Conservation (phyloP, 352 stramenopile genomes). For the Phytopythium litorale region DNA sequence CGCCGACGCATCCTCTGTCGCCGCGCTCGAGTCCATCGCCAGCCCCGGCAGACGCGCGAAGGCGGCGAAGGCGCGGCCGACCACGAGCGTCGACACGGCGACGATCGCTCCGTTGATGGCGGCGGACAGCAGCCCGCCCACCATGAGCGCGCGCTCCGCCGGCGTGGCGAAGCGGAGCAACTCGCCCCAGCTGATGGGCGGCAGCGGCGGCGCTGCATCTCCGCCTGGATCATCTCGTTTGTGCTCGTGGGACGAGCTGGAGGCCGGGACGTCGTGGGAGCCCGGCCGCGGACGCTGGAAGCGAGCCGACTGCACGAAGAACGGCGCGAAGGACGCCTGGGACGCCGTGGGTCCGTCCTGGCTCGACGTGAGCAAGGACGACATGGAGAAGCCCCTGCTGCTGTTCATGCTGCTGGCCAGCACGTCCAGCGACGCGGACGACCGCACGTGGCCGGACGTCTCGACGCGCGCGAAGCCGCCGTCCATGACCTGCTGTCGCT, state of each 20-base stretch:
- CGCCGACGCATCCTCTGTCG: background rate
- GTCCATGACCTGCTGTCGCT: background rate
- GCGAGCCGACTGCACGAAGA: slow-evolving; percentile 1
- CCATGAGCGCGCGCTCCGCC: background rate
- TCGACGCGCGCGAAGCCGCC: background rate
- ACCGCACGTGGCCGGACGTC: slow-evolving; percentile 3
- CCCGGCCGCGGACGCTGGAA: background rate
- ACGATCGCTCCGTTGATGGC: background rate
- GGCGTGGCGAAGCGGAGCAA: slow-evolving; percentile 4
- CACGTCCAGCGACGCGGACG: slow-evolving; percentile 2
- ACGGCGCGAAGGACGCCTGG: background rate
- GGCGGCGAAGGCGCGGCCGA: slow-evolving; percentile 1
- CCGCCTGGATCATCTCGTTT: background rate
- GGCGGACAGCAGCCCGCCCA: background rate
- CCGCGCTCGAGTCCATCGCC: background rate
- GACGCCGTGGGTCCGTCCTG: background rate
- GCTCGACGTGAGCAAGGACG: slow-evolving; percentile 5
- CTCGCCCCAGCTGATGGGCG: background rate
- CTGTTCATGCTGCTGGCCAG: slow-evolving; percentile 5
- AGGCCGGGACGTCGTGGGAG: background rate
- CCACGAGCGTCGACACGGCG: background rate
- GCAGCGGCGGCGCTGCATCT: background rate
- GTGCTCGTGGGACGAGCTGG: background rate
- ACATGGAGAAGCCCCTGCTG: slow-evolving; percentile 4
- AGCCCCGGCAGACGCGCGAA: background rate